Evolutionary conservation across 768 basidiomycete species (phyloP), one percentile per base, ranked within the genome.

Genomic region (Mrakia gelida): DNA sequence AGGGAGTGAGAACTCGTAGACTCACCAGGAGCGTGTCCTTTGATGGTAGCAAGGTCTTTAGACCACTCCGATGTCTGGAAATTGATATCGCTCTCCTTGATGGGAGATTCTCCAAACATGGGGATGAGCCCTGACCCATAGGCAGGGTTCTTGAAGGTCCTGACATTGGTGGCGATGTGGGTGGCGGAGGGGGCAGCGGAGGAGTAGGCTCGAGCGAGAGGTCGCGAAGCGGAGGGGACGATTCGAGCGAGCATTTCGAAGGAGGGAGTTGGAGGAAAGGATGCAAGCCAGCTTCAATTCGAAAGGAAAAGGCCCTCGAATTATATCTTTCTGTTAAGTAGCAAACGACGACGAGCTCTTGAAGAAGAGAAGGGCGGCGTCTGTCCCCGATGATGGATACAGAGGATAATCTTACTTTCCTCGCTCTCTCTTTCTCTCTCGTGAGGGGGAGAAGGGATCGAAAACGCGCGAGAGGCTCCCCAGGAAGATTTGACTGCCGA

Each of bases 21-120:
- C 77, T 49, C 23, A 78, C 77, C 77, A 34, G 77, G 77, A 38
- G 77, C 77, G 77, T 78, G 77, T 16, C 63, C 61, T 61, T 70
- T 65, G 62, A 78, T 62, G 34, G 73, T 32, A 49, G 45, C 65
- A 23, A 63, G 63, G 32, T 73, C 72, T 56, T 71, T 45, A 43
- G 32, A 32, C 77, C 77, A 78, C 65, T 54, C 73, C 45, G 77
- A 74, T 30, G 56, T 62, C 38, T 30, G 28, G 34, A 38, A 67
- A 62, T 38, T 30, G n/a, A 78, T 68, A 63, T 70, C 73, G 8
- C 45, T 10, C 77, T 78, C 77, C 52, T 74, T 68, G 54, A 78
- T 73, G n/a, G 65, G n/a, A 3, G 18, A 30, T 65, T 78, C 61
- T 1, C 38, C 28, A 49, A 61, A 30, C 77, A 78, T 78, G 38